These are phyloP conservation scores for Candida glaebosa DNA, from an alignment of 805 yeast species.

Conservation along the genomic window DNA sequence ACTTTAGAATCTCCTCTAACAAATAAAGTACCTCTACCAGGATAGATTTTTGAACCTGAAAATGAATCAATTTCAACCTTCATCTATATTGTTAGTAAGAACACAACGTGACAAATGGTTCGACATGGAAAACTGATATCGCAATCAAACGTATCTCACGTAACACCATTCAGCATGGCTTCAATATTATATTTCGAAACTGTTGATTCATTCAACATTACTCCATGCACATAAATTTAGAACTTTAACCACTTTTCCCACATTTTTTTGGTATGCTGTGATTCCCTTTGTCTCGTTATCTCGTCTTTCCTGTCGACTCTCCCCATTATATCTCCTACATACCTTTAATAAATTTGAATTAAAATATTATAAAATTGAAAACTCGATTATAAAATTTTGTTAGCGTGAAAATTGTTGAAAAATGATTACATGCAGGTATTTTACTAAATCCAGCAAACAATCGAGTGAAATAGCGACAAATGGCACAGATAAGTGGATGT, in stretches of 20 bases:
- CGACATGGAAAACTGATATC: no score
- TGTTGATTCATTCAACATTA: not conserved
- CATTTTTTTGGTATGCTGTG: not conserved
- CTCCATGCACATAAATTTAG: not conserved
- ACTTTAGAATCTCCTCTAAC: constrained; percentile 99
- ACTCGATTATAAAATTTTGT: constrained; percentile 1
- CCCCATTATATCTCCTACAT: not conserved
- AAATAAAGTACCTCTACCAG: constrained; percentile 99
- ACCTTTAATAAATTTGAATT: not conserved
- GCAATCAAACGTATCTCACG: not conserved
- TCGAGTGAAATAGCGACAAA: not conserved
- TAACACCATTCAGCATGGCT: not conserved
- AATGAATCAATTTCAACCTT: constrained; percentile 99
- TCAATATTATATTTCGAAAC: not conserved
- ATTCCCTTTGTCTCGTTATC: not conserved
- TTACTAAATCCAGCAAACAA: not conserved
- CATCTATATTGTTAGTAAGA: constrained; percentile 52
- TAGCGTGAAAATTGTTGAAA: constrained; percentile 1
- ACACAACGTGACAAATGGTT: no score
- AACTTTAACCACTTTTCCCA: not conserved
- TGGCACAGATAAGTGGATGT: no score
- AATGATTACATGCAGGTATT: not conserved
- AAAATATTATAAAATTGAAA: constrained; percentile 1
- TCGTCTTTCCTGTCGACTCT: not conserved
- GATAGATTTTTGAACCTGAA: constrained; percentile 99